Conservation (phyloP, 257 asterid genomes). For the Penstemon eatonii region DNA sequence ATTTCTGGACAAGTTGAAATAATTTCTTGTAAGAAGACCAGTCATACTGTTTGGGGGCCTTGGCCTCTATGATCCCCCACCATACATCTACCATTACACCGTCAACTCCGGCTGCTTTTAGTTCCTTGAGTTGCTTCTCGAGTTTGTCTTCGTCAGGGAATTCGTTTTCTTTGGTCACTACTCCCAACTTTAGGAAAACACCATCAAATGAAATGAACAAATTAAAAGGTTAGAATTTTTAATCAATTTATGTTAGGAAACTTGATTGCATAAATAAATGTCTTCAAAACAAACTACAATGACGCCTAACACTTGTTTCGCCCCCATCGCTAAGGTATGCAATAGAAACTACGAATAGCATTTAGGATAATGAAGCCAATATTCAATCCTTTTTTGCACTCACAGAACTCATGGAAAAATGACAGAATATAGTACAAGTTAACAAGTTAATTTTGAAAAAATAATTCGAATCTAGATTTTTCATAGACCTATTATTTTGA, state of each 20-base stretch:
- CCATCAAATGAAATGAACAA: no score
- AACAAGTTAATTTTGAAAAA: no score
- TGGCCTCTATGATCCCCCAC: conserved; percentile 80
- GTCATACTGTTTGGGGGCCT: conserved; percentile 58
- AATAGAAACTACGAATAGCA: no score
- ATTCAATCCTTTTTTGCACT: no score
- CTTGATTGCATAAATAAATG: background rate
- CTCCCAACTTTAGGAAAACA: conserved; percentile 46
- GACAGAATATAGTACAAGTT: background rate
- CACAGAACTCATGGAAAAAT: no score
- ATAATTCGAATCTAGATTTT: no score
- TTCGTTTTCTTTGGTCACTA: conserved; percentile 55
- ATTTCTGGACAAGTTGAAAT: conserved; percentile 52
- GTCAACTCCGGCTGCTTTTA: conserved; percentile 60
- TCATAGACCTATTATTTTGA: no score
- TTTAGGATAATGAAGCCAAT: no score
- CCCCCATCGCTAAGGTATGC: no score
- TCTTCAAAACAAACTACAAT: background rate
- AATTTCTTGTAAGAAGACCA: conserved; percentile 71
- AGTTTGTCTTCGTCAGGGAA: conserved; percentile 43
- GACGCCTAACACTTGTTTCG: no score
- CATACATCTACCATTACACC: conserved; percentile 95
- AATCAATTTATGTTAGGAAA: no score
- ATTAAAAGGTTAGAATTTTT: no score
- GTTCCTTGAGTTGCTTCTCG: conserved; percentile 60